Percentiles rank a stretch among this genome's conserved stretches.
These are phyloP conservation scores for Sapria himalayana DNA, from an alignment of 345 rosid species.

Conservation along the genomic window DNA sequence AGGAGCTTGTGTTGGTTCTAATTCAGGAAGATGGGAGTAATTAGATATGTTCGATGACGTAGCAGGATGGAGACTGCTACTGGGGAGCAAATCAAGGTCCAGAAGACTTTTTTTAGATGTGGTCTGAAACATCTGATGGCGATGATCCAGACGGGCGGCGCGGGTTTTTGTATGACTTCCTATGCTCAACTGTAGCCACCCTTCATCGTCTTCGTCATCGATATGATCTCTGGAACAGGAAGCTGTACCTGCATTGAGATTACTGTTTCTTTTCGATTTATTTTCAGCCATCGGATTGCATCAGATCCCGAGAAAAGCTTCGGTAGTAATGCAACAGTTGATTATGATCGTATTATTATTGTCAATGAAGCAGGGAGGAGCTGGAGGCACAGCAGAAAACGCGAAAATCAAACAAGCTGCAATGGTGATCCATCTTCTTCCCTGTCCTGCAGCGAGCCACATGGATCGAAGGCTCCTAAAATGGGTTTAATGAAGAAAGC, in stretches of 20 bases:
- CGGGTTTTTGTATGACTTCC: constrained; percentile 20
- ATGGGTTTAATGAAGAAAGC: too few relatives aligned
- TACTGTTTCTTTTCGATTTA: constrained; percentile 49
- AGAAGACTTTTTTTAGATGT: constrained; percentile 18
- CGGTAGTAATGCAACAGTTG: constrained; percentile 13
- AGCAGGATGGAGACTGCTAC: constrained; percentile 15
- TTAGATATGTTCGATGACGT: too few relatives aligned
- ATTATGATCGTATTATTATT: constrained; percentile 2
- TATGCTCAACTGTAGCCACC: constrained; percentile 71
- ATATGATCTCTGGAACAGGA: constrained; percentile 39
- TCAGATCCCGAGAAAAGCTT: constrained; percentile 35
- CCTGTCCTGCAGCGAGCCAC: too few relatives aligned
- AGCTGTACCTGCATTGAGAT: constrained; percentile 20
- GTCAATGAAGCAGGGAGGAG: constrained; percentile 12
- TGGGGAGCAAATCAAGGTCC: constrained; percentile 52
- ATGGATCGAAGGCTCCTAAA: too few relatives aligned
- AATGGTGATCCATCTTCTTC: too few relatives aligned
- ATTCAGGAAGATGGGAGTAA: too few relatives aligned
- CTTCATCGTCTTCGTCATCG: constrained; percentile 26
- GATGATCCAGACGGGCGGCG: too few relatives aligned
- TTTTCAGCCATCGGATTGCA: constrained; percentile 60
- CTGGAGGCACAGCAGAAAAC: too few relatives aligned
- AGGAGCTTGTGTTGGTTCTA: too few relatives aligned
- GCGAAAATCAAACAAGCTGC: too few relatives aligned
- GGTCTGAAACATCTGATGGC: constrained; percentile 16